Evolutionary conservation across 306 rosid species (phyloP).

Genomic region (Lupinus albus): DNA sequence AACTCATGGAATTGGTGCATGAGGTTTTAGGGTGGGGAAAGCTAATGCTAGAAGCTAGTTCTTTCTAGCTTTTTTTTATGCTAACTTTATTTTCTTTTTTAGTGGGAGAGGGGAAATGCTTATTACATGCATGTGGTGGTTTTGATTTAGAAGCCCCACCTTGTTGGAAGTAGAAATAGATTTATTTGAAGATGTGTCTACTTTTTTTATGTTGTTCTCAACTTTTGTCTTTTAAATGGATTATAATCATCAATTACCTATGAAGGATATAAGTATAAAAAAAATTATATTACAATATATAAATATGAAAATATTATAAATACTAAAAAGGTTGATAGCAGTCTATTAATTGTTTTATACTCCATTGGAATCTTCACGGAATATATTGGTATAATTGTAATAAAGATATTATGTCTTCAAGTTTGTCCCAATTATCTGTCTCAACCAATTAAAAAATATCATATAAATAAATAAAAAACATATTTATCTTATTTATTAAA

Average conservation of each 20-base stretch:
- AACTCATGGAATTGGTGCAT: no score
- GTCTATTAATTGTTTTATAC: conserved; percentile 4
- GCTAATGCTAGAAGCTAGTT: no score
- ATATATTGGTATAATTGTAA: conserved; percentile 28
- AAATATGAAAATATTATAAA: conserved; percentile 22
- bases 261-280: no score
- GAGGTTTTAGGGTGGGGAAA: neutral
- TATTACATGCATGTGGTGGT: conserved; percentile 35
- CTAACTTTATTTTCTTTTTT: no score
- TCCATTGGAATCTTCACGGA: conserved; percentile 38
- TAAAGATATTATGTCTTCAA: no score
- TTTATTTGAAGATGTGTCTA: conserved; percentile 25
- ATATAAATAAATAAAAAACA: no score
- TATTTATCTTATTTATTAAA: no score
- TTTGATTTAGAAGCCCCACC: conserved; percentile 50
- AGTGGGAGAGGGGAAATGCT: neutral
- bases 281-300: no score
- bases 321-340: conserved; percentile 22
- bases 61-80: no score
- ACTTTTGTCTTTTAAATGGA: conserved; percentile 36
- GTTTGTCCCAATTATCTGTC: no score
- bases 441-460: no score
- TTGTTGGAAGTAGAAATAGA: conserved; percentile 51
- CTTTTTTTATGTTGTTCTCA: conserved; percentile 33
- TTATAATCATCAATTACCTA: no score